Conservation (phyloP, 495 filamentous ascomycete genomes). For the Hypoxylon fuscum region DNA sequence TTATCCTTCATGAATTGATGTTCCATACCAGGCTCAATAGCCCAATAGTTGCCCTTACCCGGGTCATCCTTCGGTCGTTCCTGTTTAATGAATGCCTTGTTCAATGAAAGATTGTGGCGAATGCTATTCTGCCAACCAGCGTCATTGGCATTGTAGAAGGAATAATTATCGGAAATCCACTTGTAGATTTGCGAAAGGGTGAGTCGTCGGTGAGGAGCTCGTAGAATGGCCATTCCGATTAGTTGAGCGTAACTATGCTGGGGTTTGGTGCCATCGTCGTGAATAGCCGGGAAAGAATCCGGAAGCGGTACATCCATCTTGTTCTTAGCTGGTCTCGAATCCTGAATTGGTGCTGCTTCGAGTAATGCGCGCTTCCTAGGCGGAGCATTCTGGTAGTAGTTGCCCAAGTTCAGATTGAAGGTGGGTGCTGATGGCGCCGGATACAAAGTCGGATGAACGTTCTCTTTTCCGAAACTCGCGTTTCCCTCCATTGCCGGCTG, state of each 20-base stretch:
- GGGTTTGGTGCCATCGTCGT: slow-evolving; percentile 91
- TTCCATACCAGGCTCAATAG: slow-evolving; percentile 88
- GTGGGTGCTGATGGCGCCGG: slow-evolving; percentile 55
- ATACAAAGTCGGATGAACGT: slow-evolving; percentile 61
- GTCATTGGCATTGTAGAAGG: slow-evolving; percentile 82
- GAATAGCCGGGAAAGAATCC: slow-evolving; percentile 78
- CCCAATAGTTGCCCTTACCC: slow-evolving; percentile 99
- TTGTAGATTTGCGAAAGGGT: slow-evolving; percentile 98
- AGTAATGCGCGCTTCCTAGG: slow-evolving; percentile 72
- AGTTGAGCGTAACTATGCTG: slow-evolving; percentile 92
- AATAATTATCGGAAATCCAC: slow-evolving; percentile 95
- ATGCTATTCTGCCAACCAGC: slow-evolving; percentile 99
- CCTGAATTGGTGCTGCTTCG: slow-evolving; percentile 79
- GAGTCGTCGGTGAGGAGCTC: slow-evolving; percentile 81
- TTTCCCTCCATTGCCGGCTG: slow-evolving; percentile 71
- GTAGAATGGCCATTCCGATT: slow-evolving; percentile 96
- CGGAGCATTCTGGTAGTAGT: slow-evolving; percentile 64
- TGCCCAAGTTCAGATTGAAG: slow-evolving; percentile 59
- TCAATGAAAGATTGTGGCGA: slow-evolving; percentile 95
- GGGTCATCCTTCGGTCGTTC: slow-evolving; percentile 97
- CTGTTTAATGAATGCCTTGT: slow-evolving; percentile 96
- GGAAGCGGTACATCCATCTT: slow-evolving; percentile 70
- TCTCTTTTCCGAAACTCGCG: slow-evolving; percentile 72
- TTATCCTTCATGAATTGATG: slow-evolving; percentile 89
- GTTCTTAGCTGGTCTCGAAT: slow-evolving; percentile 71